phyloP scores from a whole-genome alignment of 495 filamentous ascomycete genomes.

The Aspergillus panamensis region DNA sequence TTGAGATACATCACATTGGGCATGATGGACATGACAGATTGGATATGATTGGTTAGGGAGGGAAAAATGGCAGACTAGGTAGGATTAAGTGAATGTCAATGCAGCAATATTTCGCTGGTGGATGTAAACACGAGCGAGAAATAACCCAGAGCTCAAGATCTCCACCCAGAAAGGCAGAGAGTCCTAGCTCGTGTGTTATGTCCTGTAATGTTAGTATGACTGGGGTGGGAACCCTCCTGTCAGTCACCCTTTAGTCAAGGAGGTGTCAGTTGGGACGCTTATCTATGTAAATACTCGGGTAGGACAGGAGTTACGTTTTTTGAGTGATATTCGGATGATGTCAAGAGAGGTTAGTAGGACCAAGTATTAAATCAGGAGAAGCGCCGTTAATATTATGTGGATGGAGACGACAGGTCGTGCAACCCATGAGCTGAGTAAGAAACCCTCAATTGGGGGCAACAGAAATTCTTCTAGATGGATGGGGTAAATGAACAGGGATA shows the following conservation, averaged over 20 bases:
- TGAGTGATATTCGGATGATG: too few species aligned
- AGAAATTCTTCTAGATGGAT: constrained; percentile 3
- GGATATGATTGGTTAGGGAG: not conserved
- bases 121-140: not conserved
- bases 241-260: not conserved
- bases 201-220: not conserved
- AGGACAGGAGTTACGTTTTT: too few species aligned
- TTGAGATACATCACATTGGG: not conserved
- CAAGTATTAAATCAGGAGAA: not conserved
- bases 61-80: constrained; percentile 19
- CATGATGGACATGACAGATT: not conserved
- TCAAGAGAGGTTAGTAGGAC: not conserved
- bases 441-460: not conserved
- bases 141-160: not conserved
- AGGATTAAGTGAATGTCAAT: not conserved
- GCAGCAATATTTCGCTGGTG: not conserved
- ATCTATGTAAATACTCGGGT: too few species aligned
- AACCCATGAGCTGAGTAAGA: not conserved
- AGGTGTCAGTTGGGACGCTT: not conserved
- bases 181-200: not conserved
- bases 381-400: not conserved
- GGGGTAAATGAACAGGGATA: constrained; percentile 15
- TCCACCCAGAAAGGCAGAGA: not conserved
- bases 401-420: not conserved
- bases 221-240: not conserved